Base-by-base conservation (phyloP, 2,329 filamentous ascomycete species). In the Clarireedia hainanense region DNA sequence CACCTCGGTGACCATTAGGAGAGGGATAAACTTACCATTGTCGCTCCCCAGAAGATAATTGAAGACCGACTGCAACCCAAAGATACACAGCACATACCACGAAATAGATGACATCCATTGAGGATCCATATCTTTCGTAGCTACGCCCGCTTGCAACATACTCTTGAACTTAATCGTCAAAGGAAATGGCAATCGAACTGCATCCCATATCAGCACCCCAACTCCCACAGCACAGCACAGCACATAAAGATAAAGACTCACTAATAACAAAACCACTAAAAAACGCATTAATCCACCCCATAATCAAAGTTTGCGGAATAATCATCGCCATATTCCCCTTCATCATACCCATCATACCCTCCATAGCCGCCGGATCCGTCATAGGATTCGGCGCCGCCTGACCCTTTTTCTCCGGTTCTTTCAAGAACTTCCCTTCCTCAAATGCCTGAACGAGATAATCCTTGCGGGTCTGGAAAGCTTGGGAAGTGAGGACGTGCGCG, bases 281-380 rank as follows among this genome's bases (percentile, higher is more conserved):
- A 70, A 97, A 99, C 0, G 94, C 91, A 75, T 99, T 99, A 71
- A 99, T 97, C 94, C 94, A 99, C 63, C 92, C 94, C 94, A 99
- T 99, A 64, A 99, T 99, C 70, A 99, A 75, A 5, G 91, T 97
- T 73, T 99, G 96, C 49, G 94, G 94, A 57, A 99, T 90, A 77
- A 99, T 97, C 94, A 97, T 99, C 62, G 94, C 92, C 88, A 99
- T 96, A 70, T 99, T 96, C 57, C 91, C 91, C 81, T 99, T 99
- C 89, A 99, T 95, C 90, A 96, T 96, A 64, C 94, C 92, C 94
- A 99, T 99, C 94, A 99, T 99, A 64, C 91, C 92, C 70, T 99
- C 95, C 94, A 99, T 99, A 57, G 89, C 90, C 48, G 87, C 87
- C 23, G 95, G 95, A 71, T 99, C 94, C 10, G 87, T 89, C 83